phyloP scores from a whole-genome alignment of 441 rosid genomes.

The Populus hybrid region DNA sequence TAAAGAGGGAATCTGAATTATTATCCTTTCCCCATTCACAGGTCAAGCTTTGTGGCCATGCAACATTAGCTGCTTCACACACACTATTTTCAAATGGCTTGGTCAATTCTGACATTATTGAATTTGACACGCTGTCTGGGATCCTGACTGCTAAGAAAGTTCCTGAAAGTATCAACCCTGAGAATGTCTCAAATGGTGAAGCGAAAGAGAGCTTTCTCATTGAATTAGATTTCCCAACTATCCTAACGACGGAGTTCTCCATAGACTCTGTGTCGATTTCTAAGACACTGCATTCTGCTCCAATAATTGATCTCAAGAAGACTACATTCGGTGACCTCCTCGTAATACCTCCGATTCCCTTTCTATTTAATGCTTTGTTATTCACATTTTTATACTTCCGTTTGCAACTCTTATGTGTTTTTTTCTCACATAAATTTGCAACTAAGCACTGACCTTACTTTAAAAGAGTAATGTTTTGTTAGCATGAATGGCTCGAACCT shows the following conservation, averaged over 20 bases:
- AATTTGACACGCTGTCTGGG: slow-evolving; percentile 71
- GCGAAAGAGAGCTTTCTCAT: slow-evolving; percentile 32
- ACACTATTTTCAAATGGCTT: slow-evolving; percentile 49
- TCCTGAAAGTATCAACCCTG: slow-evolving; percentile 10
- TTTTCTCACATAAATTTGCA: neutral
- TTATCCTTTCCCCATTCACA: slow-evolving; percentile 21
- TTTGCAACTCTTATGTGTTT: neutral
- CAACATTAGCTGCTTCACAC: slow-evolving; percentile 80
- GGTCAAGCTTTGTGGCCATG: slow-evolving; percentile 84
- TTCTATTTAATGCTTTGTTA: neutral
- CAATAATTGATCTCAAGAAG: slow-evolving; percentile 49
- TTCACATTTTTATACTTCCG: neutral
- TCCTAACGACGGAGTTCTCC: slow-evolving; percentile 31
- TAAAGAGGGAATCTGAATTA: neutral
- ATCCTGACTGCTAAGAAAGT: slow-evolving; percentile 62
- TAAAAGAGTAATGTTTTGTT: neutral
- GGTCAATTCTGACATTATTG: slow-evolving; percentile 48
- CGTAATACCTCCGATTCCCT: slow-evolving; percentile 31
- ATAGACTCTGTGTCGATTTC: slow-evolving; percentile 30
- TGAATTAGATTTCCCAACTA: slow-evolving; percentile 57
- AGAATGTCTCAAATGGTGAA: slow-evolving; percentile 23
- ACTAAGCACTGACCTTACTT: neutral
- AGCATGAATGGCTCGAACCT: neutral
- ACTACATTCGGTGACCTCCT: slow-evolving; percentile 39
- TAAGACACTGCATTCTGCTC: slow-evolving; percentile 49